phyloP scores from a whole-genome alignment of 2,329 filamentous ascomycete species.

The Fusarium denticulatum region DNA sequence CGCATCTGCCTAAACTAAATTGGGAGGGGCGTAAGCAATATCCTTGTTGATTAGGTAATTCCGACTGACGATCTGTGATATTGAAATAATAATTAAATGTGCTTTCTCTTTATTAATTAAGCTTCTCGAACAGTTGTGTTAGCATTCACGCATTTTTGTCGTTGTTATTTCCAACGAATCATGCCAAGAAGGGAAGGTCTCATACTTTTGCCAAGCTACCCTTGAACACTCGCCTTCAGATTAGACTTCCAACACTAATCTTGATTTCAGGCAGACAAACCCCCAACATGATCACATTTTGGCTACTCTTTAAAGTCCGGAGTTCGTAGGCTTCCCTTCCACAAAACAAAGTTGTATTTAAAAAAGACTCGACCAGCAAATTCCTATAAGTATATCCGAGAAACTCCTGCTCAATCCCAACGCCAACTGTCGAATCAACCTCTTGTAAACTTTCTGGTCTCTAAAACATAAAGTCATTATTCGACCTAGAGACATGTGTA shows the following conservation, averaged over 20 bases:
- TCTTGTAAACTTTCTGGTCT: too few species aligned
- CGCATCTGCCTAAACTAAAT: neutral
- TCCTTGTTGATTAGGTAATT: slow-evolving; percentile 27
- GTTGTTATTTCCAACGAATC: neutral
- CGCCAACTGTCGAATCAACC: neutral
- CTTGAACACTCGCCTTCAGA: neutral
- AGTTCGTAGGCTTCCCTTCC: neutral
- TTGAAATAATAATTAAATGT: too few species aligned
- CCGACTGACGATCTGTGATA: neutral
- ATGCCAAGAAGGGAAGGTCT: neutral
- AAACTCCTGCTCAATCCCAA: neutral
- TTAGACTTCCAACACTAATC: neutral
- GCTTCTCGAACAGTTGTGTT: neutral
- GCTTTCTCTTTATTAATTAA: neutral
- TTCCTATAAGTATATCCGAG: too few species aligned
- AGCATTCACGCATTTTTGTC: neutral
- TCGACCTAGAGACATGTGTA: too few species aligned
- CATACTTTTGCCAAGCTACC: neutral
- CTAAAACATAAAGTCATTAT: too few species aligned
- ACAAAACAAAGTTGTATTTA: neutral
- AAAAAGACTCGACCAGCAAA: neutral
- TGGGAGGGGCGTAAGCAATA: neutral
- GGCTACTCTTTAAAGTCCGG: too few species aligned
- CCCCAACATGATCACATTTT: neutral
- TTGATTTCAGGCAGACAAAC: neutral